phyloP scores from a whole-genome alignment of 495 filamentous ascomycete species.

The Paragyromitra xinjiangensis region DNA sequence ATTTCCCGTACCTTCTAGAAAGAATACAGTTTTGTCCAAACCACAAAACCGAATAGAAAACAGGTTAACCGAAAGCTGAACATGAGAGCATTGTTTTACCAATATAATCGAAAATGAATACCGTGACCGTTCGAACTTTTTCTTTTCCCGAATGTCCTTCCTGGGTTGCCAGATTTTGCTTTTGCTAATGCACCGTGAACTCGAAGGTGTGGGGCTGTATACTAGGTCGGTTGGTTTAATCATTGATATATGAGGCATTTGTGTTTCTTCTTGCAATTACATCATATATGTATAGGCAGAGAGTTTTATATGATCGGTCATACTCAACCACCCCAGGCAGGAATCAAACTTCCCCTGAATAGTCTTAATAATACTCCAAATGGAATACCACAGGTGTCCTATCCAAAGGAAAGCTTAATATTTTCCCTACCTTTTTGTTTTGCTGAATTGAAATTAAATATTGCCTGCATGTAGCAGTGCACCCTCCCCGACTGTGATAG shows the following conservation, averaged over 20 bases:
- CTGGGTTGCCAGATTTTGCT: too few relatives aligned
- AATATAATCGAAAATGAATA: background rate
- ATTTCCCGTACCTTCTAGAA: background rate
- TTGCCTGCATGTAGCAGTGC: background rate
- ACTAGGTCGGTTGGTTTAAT: constrained; percentile 10
- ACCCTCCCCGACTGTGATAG: background rate
- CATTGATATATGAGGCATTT: constrained; percentile 23
- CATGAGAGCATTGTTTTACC: background rate
- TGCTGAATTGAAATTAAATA: constrained; percentile 6
- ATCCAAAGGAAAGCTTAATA: background rate
- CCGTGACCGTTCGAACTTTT: background rate
- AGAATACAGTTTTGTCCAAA: background rate
- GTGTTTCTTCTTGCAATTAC: background rate
- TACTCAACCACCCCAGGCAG: background rate
- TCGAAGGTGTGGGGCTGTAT: background rate
- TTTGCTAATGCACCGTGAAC: background rate
- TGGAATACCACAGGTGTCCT: background rate
- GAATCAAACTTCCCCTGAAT: background rate
- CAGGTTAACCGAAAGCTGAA: background rate
- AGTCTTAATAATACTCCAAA: background rate
- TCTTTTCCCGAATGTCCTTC: background rate
- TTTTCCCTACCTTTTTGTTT: background rate
- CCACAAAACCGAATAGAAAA: background rate
- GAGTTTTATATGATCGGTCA: background rate
- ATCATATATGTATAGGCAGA: background rate